phyloP scores from a whole-genome alignment of 2,329 filamentous ascomycete genomes.

The Alternaria ventricosa region DNA sequence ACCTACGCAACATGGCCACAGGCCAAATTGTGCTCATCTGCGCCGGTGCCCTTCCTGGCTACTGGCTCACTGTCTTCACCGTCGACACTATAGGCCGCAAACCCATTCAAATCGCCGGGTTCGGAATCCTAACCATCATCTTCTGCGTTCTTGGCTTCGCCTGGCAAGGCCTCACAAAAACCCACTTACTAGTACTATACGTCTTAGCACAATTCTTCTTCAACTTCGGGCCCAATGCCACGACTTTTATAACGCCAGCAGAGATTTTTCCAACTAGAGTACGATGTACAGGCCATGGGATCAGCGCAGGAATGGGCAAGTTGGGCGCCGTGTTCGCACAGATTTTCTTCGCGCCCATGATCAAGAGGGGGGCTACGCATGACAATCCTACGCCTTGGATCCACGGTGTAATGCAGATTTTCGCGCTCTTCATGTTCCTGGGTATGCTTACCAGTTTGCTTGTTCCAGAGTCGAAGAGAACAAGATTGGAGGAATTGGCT shows the following conservation, averaged over 20 bases:
- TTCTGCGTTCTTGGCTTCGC: conserved; percentile 59
- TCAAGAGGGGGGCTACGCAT: conserved; percentile 61
- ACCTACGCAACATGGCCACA: conserved; percentile 75
- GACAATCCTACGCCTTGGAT: conserved; percentile 67
- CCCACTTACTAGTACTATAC: conserved; percentile 55
- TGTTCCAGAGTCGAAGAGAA: conserved; percentile 78
- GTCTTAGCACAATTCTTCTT: conserved; percentile 60
- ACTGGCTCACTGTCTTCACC: conserved; percentile 79
- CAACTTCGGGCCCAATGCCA: conserved; percentile 61
- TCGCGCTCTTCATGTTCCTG: conserved; percentile 79
- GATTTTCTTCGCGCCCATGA: conserved; percentile 57
- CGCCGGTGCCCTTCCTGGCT: conserved; percentile 79
- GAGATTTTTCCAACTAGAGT: conserved; percentile 60
- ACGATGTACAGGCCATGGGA: conserved; percentile 56
- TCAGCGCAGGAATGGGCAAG: conserved; percentile 58
- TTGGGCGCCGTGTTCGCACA: conserved; percentile 59
- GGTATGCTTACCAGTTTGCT: conserved; percentile 72
- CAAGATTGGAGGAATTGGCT: conserved; percentile 74
- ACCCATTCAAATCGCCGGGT: conserved; percentile 71
- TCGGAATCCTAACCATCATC: conserved; percentile 55
- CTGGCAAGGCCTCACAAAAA: conserved; percentile 52
- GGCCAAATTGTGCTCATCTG: conserved; percentile 81
- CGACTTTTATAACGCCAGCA: conserved; percentile 60
- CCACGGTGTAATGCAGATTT: conserved; percentile 77
- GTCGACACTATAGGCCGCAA: conserved; percentile 79